These are phyloP conservation scores for Lagerstroemia speciosa DNA, from an alignment of 345 rosid species.

Conservation along the genomic window DNA sequence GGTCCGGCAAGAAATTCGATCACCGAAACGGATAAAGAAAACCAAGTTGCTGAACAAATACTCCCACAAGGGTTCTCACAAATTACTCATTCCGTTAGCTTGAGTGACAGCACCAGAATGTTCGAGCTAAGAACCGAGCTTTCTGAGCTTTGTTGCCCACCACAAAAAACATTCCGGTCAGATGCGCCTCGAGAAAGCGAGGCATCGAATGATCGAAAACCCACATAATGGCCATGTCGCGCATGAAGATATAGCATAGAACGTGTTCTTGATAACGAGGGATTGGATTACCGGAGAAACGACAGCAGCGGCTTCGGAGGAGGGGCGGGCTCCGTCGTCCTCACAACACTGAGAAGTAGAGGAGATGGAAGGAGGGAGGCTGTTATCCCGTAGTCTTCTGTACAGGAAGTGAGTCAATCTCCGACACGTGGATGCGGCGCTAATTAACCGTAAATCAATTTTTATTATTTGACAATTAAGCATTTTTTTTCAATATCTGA, in stretches of 20 bases:
- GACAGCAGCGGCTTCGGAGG: not conserved
- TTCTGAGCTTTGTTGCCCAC: not conserved
- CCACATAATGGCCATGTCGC: too few relatives aligned
- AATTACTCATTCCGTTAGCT: not conserved
- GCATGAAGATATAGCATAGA: too few relatives aligned
- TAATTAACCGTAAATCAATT: too few relatives aligned
- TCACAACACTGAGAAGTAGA: too few relatives aligned
- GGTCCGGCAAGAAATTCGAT: not conserved
- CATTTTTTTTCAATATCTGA: too few relatives aligned
- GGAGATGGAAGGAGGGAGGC: too few relatives aligned
- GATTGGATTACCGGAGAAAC: not conserved
- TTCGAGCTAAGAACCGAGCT: not conserved
- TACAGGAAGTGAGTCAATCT: too few relatives aligned
- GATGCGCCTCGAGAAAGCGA: too few relatives aligned
- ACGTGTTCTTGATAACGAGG: not conserved
- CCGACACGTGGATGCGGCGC: too few relatives aligned
- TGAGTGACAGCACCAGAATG: not conserved
- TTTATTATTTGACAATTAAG: too few relatives aligned
- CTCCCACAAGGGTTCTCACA: not conserved
- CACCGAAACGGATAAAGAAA: not conserved
- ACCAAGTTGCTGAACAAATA: not conserved
- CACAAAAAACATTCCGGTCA: not conserved
- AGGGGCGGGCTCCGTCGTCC: not conserved
- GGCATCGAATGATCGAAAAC: not conserved
- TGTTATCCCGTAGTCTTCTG: too few relatives aligned